A percentile compares a stretch with the other conserved stretches of the same genome.
Conservation (phyloP, 352 stramenopile genomes). For the Peronospora tabacina region DNA sequence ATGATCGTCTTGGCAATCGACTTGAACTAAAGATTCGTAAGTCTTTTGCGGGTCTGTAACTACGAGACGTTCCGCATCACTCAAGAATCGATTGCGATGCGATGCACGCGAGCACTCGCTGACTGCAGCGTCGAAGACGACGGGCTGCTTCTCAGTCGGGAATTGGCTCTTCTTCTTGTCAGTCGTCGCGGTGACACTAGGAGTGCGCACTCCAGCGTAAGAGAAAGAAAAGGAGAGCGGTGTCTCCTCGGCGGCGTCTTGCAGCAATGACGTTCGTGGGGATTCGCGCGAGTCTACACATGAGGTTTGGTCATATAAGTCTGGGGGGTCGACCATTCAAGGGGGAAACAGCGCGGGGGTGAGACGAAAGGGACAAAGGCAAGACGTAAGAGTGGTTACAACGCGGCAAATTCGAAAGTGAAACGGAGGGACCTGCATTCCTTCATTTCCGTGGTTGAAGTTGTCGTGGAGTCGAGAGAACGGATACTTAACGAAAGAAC, state of each 20-base stretch:
- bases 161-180: slow-evolving; percentile 16
- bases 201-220: slow-evolving; percentile 54
- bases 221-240: slow-evolving; percentile 47
- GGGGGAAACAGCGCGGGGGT: slow-evolving; percentile 1
- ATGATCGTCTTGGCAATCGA: slow-evolving; percentile 37
- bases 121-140: slow-evolving; percentile 6
- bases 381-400: neutral
- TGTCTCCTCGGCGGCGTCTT: slow-evolving; percentile 21
- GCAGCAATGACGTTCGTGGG: slow-evolving; percentile 19
- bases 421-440: neutral
- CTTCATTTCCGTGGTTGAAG: slow-evolving; percentile 8
- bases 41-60: slow-evolving; percentile 39
- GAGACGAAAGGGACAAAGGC: neutral
- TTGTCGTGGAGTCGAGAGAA: too few relatives aligned
- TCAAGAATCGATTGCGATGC: slow-evolving; percentile 52
- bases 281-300: slow-evolving; percentile 27
- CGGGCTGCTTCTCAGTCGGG: slow-evolving; percentile 20
- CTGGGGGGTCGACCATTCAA: slow-evolving; percentile 37
- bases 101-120: slow-evolving; percentile 23
- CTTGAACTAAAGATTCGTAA: slow-evolving; percentile 46
- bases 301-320: slow-evolving; percentile 28
- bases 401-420: slow-evolving; percentile 19
- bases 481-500: too few relatives aligned
- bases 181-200: slow-evolving; percentile 34
- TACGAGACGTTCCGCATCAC: slow-evolving; percentile 48